Conservation (phyloP, 805 yeast genomes). For the Kodamaea restingae region DNA sequence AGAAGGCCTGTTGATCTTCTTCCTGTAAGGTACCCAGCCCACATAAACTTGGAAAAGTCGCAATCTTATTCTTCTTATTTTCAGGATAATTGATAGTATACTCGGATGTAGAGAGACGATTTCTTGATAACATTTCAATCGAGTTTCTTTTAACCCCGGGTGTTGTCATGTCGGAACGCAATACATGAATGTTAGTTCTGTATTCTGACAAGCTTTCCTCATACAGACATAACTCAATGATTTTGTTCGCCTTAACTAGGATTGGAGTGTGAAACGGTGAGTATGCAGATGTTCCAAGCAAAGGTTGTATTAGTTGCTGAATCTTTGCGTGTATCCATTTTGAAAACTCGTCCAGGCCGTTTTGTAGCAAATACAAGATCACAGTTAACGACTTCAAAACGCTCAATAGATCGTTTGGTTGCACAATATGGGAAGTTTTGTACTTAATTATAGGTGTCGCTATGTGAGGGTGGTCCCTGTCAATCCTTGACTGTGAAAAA, state of each 20-base stretch:
- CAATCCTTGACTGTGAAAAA: constrained; percentile 1
- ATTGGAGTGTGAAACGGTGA: constrained; percentile 27
- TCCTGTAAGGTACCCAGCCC: constrained; percentile 1
- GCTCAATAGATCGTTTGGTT: constrained; percentile 1
- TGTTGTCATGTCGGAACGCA: constrained; percentile 39
- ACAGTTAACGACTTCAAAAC: constrained; percentile 51
- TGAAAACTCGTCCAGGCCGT: constrained; percentile 50
- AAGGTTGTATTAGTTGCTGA: constrained; percentile 15
- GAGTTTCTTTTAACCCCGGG: constrained; percentile 29
- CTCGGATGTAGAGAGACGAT: neutral
- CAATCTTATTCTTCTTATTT: neutral
- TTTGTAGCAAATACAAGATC: constrained; percentile 46
- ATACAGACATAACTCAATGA: constrained; percentile 27
- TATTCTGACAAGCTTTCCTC: constrained; percentile 33
- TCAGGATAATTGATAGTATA: neutral
- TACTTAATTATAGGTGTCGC: constrained; percentile 3
- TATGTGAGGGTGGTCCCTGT: neutral
- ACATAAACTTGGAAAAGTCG: neutral
- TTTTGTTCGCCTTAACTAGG: constrained; percentile 33
- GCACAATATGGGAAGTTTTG: constrained; percentile 3
- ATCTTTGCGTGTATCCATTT: constrained; percentile 35
- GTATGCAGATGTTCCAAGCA: constrained; percentile 12
- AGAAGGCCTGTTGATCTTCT: neutral
- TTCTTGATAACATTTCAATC: constrained; percentile 2
- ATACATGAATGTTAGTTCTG: constrained; percentile 37